phyloP scores from a whole-genome alignment of 208 protist species.

The Phytomonas francai region DNA sequence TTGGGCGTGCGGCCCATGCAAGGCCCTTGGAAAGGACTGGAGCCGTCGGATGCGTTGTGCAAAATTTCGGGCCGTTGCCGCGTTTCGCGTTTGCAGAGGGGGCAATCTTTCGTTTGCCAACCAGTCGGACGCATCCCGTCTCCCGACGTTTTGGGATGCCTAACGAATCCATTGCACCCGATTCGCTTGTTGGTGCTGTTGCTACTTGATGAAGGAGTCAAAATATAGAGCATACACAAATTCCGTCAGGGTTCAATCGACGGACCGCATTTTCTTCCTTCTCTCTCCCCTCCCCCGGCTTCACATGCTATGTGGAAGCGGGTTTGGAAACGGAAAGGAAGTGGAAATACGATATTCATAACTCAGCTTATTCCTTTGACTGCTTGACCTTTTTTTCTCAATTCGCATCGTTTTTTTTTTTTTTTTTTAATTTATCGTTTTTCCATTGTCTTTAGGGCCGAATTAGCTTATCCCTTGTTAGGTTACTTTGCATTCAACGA shows the following conservation, averaged over 20 bases:
- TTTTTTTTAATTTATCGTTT: slow-evolving; percentile 5
- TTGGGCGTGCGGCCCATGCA: slow-evolving; percentile 82
- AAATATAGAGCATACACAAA: neutral
- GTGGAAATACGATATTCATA: neutral
- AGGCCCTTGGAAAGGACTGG: slow-evolving; percentile 34
- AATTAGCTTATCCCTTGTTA: slow-evolving; percentile 4
- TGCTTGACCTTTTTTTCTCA: neutral
- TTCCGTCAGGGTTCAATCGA: slow-evolving; percentile 1
- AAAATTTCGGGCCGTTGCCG: slow-evolving; percentile 57
- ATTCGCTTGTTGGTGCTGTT: slow-evolving; percentile 74
- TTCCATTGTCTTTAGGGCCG: neutral
- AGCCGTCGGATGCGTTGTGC: too few relatives aligned
- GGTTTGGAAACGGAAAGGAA: neutral
- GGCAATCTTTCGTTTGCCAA: too few relatives aligned
- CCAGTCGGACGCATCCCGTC: too few relatives aligned
- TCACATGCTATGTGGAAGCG: neutral
- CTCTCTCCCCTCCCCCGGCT: neutral
- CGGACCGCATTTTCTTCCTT: neutral
- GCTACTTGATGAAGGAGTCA: slow-evolving; percentile 26
- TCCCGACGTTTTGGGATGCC: slow-evolving; percentile 40
- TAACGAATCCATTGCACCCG: slow-evolving; percentile 37
- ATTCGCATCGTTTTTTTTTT: neutral
- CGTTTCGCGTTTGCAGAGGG: slow-evolving; percentile 82
- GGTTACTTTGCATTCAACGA: neutral
- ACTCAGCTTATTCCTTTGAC: neutral